Conservation (phyloP, 2,329 filamentous ascomycete species). For the Dothistroma septosporum region DNA sequence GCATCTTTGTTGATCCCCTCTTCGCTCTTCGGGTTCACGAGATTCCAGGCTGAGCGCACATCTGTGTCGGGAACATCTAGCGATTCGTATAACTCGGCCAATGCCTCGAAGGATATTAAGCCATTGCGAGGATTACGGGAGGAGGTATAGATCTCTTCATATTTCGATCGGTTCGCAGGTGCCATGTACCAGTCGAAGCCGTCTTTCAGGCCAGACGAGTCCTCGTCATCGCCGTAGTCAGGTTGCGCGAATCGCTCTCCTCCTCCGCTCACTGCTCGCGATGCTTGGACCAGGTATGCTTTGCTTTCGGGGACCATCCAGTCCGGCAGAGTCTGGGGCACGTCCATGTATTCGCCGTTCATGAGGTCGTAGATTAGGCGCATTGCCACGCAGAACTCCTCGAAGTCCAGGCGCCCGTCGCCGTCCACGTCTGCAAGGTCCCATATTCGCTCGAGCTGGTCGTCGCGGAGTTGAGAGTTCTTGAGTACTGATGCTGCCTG, state of each 20-base stretch:
- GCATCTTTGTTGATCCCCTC: constrained; percentile 91
- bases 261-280: constrained; percentile 70
- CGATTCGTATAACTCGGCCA: constrained; percentile 80
- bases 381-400: constrained; percentile 99
- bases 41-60: constrained; percentile 89
- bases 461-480: constrained; percentile 67
- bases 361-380: constrained; percentile 94
- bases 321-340: constrained; percentile 81
- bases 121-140: constrained; percentile 77
- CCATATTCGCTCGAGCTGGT: constrained; percentile 95
- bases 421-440: constrained; percentile 96
- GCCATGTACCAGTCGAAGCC: constrained; percentile 99
- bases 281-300: constrained; percentile 82
- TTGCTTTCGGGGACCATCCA: constrained; percentile 97
- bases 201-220: constrained; percentile 80
- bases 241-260: constrained; percentile 81
- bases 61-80: constrained; percentile 72
- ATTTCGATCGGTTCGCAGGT: constrained; percentile 83
- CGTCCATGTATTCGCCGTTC: constrained; percentile 88
- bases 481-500: constrained; percentile 69
- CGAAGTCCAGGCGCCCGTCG: constrained; percentile 96
- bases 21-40: constrained; percentile 85
- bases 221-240: constrained; percentile 70
- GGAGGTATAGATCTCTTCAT: constrained; percentile 94
- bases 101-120: constrained; percentile 66